phyloP scores from a whole-genome alignment of 2,329 filamentous ascomycete genomes.

The Colletotrichum sublineola region DNA sequence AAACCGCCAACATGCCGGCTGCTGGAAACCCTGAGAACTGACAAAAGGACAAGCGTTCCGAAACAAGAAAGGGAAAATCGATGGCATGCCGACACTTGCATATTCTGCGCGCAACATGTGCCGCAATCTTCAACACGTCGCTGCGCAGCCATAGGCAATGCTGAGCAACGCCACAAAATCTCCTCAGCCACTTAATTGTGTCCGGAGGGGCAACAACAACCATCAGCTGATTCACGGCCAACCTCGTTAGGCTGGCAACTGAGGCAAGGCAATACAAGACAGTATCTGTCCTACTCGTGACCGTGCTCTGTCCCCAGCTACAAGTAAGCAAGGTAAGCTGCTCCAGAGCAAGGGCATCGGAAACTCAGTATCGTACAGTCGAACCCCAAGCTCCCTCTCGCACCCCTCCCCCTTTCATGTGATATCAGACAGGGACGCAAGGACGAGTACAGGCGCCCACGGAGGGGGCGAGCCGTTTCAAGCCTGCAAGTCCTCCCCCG shows the following conservation, averaged over 20 bases:
- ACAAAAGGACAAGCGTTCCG: constrained; percentile 9
- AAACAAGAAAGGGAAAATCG: constrained; percentile 33
- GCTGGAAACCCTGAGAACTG: constrained; percentile 31
- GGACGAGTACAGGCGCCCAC: constrained; percentile 25
- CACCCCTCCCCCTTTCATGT: constrained; percentile 17
- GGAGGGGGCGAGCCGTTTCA: constrained; percentile 32
- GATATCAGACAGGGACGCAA: constrained; percentile 37
- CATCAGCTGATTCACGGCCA: constrained; percentile 9
- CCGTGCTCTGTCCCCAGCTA: constrained; percentile 19
- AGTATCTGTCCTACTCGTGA: neutral
- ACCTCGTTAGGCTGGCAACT: constrained; percentile 13
- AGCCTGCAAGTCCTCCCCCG: constrained; percentile 22
- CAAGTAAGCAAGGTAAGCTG: constrained; percentile 6
- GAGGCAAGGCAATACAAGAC: constrained; percentile 23
- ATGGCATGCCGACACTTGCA: constrained; percentile 30
- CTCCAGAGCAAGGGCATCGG: constrained; percentile 6
- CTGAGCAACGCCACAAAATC: constrained; percentile 15
- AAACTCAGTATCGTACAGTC: constrained; percentile 34
- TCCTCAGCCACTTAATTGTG: constrained; percentile 21
- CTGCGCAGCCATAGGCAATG: constrained; percentile 2
- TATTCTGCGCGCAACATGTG: constrained; percentile 29
- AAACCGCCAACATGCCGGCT: constrained; percentile 27
- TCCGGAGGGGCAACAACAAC: neutral
- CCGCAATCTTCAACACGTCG: constrained; percentile 39
- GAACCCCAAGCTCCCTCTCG: constrained; percentile 32